These are phyloP conservation scores for Cercophora newfieldiana DNA, from an alignment of 495 filamentous ascomycete species.

Conservation along the genomic window DNA sequence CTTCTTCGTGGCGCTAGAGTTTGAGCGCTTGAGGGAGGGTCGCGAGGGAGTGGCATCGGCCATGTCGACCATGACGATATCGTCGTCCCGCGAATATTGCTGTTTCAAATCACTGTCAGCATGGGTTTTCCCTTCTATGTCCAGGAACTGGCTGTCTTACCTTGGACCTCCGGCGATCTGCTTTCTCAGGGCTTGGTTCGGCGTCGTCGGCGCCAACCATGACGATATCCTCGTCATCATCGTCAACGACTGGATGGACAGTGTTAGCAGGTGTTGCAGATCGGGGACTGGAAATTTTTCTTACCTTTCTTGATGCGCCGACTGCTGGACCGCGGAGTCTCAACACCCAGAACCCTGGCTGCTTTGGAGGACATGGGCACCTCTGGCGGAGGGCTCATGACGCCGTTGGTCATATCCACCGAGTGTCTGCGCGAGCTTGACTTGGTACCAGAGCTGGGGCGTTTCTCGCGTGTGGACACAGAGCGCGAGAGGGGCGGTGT, in stretches of 20 bases:
- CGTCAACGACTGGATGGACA: slow-evolving; percentile 23
- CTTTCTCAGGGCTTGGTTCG: slow-evolving; percentile 44
- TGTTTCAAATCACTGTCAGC: slow-evolving; percentile 33
- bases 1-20: slow-evolving; percentile 42
- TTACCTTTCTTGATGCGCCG: slow-evolving; percentile 41
- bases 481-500: slow-evolving; percentile 54
- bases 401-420: slow-evolving; percentile 43
- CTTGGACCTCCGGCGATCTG: slow-evolving; percentile 47
- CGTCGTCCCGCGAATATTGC: slow-evolving; percentile 42
- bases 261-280: slow-evolving; percentile 21
- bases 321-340: slow-evolving; percentile 36
- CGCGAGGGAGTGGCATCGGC: slow-evolving; percentile 33
- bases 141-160: slow-evolving; percentile 36
- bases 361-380: slow-evolving; percentile 52
- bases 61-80: slow-evolving; percentile 43
- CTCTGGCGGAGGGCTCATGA: slow-evolving; percentile 51
- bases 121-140: slow-evolving; percentile 13
- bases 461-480: slow-evolving; percentile 52
- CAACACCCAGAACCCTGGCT: slow-evolving; percentile 53
- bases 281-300: slow-evolving; percentile 24
- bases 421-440: slow-evolving; percentile 52
- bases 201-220: slow-evolving; percentile 47
- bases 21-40: slow-evolving; percentile 42
- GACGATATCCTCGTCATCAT: slow-evolving; percentile 49
- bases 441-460: slow-evolving; percentile 35